Percentiles rank a stretch among this genome's conserved stretches.
phyloP scores from a whole-genome alignment of 352 stramenopile genomes.

The Globisporangium cederbergense region DNA sequence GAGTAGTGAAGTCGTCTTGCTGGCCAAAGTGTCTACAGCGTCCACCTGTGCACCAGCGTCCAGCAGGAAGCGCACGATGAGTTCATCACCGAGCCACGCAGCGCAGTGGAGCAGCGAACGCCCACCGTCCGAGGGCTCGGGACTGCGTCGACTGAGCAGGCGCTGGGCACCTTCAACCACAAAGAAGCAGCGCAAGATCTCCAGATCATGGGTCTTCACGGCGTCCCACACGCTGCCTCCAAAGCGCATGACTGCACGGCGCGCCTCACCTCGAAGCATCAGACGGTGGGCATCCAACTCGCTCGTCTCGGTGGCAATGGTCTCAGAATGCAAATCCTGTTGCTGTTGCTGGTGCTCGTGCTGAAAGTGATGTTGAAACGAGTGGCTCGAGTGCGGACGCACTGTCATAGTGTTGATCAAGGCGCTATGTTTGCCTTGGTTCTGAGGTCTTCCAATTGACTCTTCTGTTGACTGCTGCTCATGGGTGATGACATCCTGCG shows the following conservation, averaged over 20 bases:
- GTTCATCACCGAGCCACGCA: conserved; percentile 40
- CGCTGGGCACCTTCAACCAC: conserved; percentile 48
- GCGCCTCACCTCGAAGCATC: conserved; percentile 49
- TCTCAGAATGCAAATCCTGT: not conserved
- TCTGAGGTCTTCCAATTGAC: not conserved
- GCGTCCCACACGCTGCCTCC: conserved; percentile 55
- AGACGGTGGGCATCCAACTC: conserved; percentile 26
- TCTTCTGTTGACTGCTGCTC: not conserved
- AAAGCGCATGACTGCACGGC: conserved; percentile 55
- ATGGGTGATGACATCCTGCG: not conserved
- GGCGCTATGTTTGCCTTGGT: not conserved
- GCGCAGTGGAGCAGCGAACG: conserved; percentile 64
- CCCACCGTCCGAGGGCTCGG: conserved; percentile 41
- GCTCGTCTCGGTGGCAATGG: not conserved
- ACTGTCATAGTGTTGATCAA: not conserved
- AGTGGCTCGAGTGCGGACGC: not conserved
- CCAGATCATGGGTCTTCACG: conserved; percentile 34
- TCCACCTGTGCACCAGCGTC: conserved; percentile 43
- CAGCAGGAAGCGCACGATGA: conserved; percentile 39
- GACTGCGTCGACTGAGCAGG: conserved; percentile 40
- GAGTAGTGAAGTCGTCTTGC: conserved; percentile 51
- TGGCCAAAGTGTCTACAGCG: conserved; percentile 45
- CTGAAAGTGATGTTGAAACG: not conserved
- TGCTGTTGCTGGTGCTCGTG: not conserved
- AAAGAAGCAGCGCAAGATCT: conserved; percentile 59